Conservation (phyloP, 108 stramenopile genomes). For the Mediolabrus comicus region DNA sequence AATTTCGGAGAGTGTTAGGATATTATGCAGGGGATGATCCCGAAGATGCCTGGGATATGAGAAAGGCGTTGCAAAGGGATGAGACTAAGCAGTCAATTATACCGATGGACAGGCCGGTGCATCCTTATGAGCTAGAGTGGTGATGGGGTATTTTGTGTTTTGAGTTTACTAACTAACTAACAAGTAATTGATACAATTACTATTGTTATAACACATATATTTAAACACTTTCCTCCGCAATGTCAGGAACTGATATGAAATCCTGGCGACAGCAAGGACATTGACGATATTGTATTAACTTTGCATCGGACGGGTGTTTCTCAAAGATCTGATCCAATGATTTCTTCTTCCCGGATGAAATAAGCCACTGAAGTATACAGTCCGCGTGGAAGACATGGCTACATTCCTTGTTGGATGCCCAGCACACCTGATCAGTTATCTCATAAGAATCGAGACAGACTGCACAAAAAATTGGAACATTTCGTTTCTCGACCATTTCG, state of each 20-base stretch:
- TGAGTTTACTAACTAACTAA: background rate
- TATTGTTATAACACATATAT: background rate
- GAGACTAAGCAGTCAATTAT: constrained; percentile 77
- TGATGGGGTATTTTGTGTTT: constrained; percentile 25
- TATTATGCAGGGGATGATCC: constrained; percentile 75
- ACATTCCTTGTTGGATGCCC: constrained; percentile 51
- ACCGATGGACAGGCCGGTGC: constrained; percentile 84
- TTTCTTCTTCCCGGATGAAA: constrained; percentile 33
- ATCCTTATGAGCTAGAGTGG: constrained; percentile 94
- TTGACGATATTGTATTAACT: constrained; percentile 40
- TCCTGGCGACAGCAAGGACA: constrained; percentile 65
- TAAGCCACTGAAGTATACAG: constrained; percentile 53
- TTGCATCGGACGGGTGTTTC: constrained; percentile 13
- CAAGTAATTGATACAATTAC: constrained; percentile 1
- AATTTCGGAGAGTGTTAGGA: constrained; percentile 90
- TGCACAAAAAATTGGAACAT: constrained; percentile 60
- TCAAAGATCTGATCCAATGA: constrained; percentile 1
- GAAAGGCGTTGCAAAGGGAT: constrained; percentile 91
- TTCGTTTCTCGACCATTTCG: background rate
- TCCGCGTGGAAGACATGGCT: constrained; percentile 53
- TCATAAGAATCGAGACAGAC: constrained; percentile 48
- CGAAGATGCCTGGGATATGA: constrained; percentile 96
- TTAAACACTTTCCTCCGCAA: background rate
- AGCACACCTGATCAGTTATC: constrained; percentile 38
- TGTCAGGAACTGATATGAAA: constrained; percentile 16